Conservation (phyloP, 768 basidiomycete genomes). For the Rhizopogon salebrosus region DNA sequence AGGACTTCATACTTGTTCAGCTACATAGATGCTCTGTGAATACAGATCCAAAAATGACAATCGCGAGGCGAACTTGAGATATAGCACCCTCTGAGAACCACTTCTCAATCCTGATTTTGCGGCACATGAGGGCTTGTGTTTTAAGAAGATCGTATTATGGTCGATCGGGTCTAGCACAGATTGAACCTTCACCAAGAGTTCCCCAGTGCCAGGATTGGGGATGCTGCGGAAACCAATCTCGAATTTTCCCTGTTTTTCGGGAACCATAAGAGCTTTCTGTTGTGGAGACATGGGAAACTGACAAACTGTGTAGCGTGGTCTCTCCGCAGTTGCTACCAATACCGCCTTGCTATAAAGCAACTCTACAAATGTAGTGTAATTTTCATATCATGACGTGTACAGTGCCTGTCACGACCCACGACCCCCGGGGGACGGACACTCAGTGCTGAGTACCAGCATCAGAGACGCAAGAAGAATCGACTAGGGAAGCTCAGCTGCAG, state of each 20-base stretch:
- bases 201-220: slow-evolving; percentile 29
- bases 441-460: too few species aligned
- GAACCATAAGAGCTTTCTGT: slow-evolving; percentile 24
- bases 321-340: too few species aligned
- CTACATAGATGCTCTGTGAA: slow-evolving; percentile 15
- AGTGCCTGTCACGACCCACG: too few species aligned
- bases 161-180: slow-evolving; percentile 43
- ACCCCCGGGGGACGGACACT: too few species aligned
- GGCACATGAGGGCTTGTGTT: slow-evolving; percentile 16
- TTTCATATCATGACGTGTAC: too few species aligned
- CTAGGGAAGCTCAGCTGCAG: too few species aligned
- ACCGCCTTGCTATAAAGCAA: too few species aligned
- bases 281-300: slow-evolving; percentile 18
- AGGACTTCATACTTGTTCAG: slow-evolving; percentile 37
- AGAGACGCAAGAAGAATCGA: too few species aligned
- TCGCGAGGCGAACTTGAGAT: slow-evolving; percentile 16
- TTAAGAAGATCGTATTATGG: slow-evolving; percentile 30
- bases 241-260: slow-evolving; percentile 22
- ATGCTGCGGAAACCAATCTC: slow-evolving; percentile 20
- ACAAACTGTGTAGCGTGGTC: too few species aligned
- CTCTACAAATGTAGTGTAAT: too few species aligned
- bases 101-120: slow-evolving; percentile 14
- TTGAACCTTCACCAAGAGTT: slow-evolving; percentile 38
- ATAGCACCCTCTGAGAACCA: slow-evolving; percentile 23
- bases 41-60: neutral